Evolutionary conservation across 1,284 basidiomycete genomes (phyloP), one percentile per base, ranked within the genome.

Genomic region (Boletus smithii): DNA sequence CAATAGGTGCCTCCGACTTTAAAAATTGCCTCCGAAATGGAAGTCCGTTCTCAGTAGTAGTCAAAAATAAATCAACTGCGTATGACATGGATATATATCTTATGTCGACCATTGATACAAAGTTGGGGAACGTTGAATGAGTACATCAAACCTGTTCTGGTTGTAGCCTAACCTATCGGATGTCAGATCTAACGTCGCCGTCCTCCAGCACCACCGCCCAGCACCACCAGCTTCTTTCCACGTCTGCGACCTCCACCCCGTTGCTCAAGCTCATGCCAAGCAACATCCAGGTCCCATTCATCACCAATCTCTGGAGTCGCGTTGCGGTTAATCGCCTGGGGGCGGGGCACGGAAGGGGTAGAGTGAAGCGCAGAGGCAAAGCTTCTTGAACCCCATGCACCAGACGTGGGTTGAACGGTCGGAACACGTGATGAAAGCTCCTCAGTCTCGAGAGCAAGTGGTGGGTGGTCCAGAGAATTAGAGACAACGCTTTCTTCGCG

Each of bases 211-310:
- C 71, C 70, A 22, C 75, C 67, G 2, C 88, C 86, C 8, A 90
- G 69, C 2, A 91, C 75, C 17, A 91, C 82, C 53, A 91, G 68
- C 62, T 70, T 69, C 56, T 78, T 80, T 52, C 74, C 74, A 54
- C 77, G 75, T 68, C 80, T 83, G 75, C 79, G 83, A 27, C 72
- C 69, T 24, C 63, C 69, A 18, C 65, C 60, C 22, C 73, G 69
- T 54, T 78, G 76, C 69, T 91, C 87, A 31, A 92, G 73, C 56
- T 91, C 88, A 61, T 88, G 81, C 85, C 88, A 93, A 16, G 85
- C 85, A 39, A 75, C 76, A 57, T 91, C 89, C 32, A 91, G 69
- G 61, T 91, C 87, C 83, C 81, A 87, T 52, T 85, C 86, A 50
- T 87, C 81, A 43, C 73, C 73, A 33, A 61, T 63, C 39, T 72